Base-by-base conservation (phyloP, 345 rosid species). In the Jatropha curcas region DNA sequence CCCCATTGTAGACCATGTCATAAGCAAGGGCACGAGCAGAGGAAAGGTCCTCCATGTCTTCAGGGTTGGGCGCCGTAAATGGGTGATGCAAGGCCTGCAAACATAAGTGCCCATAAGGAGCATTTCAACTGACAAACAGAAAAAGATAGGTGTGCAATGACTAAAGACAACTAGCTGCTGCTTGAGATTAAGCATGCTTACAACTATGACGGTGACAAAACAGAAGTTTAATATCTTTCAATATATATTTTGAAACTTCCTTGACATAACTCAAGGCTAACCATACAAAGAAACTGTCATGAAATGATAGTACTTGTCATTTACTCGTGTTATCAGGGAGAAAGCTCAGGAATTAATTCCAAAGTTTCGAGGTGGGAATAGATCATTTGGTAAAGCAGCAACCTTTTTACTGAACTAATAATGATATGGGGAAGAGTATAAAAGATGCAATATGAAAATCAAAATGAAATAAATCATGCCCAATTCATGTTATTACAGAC, bases 1-100 rank as follows among this genome's bases (percentile, higher is more conserved):
- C 92, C 46, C 98, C 99, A 76, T 95, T 91, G 81, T 91, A 95
- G 79, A 95, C 99, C 96, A 95, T 89, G 86, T 92, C 98, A 81
- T 92, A 95, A 37, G 99, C 97, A 41, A 92, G 90, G 76, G 99
- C 97, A 70, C 91, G 90, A 27, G 99, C 99, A 76, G 96, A 82
- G 68, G 97, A 82, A 69, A 92, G 89, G 81, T 91, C 86, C 71
- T 81, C 87, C 80, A 90, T 86, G 78, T 95, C 97, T 83, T 92
- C 96, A 62, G 97, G 97, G 69, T 86, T 87, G 55, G 98, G 97
- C 50, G 98, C 98, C 62, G 98, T 92, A 70, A 95, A 95, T 64
- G 99, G 99, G 79, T 92, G 99, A 79, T 95, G 99, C 85, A 92
- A 82, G 48, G 99, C 88, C 99, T 92, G 75, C 70, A 87, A n/a